Evolutionary conservation across 495 filamentous ascomycete species (phyloP).

Genomic region (Parachaetomium inaequale): DNA sequence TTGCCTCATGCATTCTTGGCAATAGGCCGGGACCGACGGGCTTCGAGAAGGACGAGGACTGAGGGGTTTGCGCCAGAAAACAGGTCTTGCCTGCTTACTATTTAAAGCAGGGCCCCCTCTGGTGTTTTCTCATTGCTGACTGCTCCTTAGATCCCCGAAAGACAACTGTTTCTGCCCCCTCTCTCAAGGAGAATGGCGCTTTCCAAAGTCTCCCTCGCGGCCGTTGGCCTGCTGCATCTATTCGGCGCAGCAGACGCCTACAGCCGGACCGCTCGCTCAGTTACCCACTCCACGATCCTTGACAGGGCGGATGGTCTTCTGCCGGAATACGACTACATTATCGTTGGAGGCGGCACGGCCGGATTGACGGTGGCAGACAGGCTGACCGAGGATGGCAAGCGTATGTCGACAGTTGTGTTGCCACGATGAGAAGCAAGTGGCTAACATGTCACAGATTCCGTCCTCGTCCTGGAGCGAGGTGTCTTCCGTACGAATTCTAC

Average conservation of each 20-base stretch:
- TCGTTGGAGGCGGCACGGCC: conserved; percentile 42
- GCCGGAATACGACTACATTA: conserved; percentile 33
- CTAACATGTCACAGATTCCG: conserved; percentile 17
- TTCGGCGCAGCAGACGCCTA: not conserved
- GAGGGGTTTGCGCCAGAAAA: too few species aligned
- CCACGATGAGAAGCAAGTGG: not conserved
- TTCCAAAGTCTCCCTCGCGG: not conserved
- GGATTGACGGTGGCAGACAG: conserved; percentile 45
- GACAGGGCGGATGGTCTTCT: conserved; percentile 1
- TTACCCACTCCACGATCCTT: conserved; percentile 1
- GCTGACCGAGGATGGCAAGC: conserved; percentile 34
- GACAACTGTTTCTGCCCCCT: not conserved
- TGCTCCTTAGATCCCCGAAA: not conserved
- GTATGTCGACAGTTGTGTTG: conserved; percentile 8
- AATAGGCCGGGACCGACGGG: too few species aligned
- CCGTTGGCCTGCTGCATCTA: not conserved
- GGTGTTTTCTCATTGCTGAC: not conserved
- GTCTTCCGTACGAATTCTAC: conserved; percentile 11
- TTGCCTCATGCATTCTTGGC: conserved; percentile 10
- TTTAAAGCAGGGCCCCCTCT: not conserved
- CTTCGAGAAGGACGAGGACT: not conserved
- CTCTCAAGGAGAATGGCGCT: conserved; percentile 1
- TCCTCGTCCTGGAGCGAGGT: conserved; percentile 24
- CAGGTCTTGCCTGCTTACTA: too few species aligned
- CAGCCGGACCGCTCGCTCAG: not conserved